Evolutionary conservation across 1,139 yeast species (phyloP), one percentile per base, ranked within the genome.

Genomic region (Suzukiozyma palmioleophila): DNA sequence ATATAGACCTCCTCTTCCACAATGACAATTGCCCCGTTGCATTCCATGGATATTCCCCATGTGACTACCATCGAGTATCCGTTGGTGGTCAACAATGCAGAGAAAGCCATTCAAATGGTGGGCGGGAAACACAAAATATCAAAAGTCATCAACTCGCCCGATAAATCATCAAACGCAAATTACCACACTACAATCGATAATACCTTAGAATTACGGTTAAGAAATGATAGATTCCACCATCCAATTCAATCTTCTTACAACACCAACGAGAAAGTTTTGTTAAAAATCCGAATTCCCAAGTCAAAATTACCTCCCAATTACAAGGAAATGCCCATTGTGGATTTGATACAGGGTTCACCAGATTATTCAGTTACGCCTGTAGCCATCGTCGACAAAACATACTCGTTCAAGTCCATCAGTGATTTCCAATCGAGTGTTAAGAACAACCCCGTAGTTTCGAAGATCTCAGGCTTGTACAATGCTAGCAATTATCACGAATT

Each of bases 31-130:
- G 35, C 35, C 10, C 35, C 35, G 12, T 32, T 32, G 27, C 74
- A 73, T 50, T 74, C 85, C 10, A 60, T 84, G 57, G 92, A 84
- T 52, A 71, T 84, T 3, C 94, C 95, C n/a, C 83, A 81, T 51
- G 77, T 81, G 28, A 67, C 85, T 9, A 76, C 88, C 3, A 73
- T 92, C 21, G 98, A 92, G 56, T 73, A 85, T 45, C 98, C 98
- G 0, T 67, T 88, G 29, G 70, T 73, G 18, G 92, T 92, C 10
- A 68, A 72, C 33, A 77, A 88, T 55, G 62, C 72, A 1, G 73
- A 72, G 21, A 73, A 70, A 43, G 97, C 96, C 0, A 62, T 89
- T 6, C 60, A 60, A 2, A 78, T 87, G 82, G 75, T 90, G 33
- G 97, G 97, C 3, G 97, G 97, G 0, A 61, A 69, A 26, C 64